phyloP scores from a whole-genome alignment of 176 grass and related monocot species.

The Triticum aestivum region DNA sequence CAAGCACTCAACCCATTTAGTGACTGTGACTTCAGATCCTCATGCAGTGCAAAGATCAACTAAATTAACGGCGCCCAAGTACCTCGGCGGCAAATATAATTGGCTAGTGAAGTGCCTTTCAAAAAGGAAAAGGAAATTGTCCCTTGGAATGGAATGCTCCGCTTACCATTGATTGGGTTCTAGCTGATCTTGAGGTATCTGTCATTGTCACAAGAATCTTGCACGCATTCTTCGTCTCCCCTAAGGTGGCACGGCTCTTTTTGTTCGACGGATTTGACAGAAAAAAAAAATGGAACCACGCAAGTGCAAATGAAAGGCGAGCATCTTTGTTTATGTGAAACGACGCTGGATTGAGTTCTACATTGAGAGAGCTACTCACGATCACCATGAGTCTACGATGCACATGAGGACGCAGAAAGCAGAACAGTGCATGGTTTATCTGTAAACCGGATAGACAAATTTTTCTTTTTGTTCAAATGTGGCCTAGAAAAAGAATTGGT shows the following conservation, averaged over 20 bases:
- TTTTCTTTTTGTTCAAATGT: too few species aligned
- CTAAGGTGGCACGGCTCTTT: neutral
- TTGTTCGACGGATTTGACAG: neutral
- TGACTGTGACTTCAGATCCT: neutral
- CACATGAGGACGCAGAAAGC: too few species aligned
- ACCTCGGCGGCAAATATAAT: neutral
- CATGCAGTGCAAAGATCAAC: neutral
- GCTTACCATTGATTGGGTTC: constrained; percentile 14
- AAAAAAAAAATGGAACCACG: neutral
- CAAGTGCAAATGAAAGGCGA: neutral
- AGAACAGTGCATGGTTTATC: too few species aligned
- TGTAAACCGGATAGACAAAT: too few species aligned
- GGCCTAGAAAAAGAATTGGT: too few species aligned
- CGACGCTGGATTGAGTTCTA: too few species aligned
- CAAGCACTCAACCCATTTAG: neutral
- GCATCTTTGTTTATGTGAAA: neutral
- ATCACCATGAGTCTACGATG: too few species aligned
- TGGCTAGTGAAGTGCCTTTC: neutral
- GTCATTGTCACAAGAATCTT: neutral
- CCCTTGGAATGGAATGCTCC: constrained; percentile 12
- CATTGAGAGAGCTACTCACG: too few species aligned
- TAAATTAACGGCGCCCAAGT: neutral
- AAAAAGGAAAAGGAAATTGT: neutral
- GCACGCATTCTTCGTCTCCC: constrained; percentile 13
- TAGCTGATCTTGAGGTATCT: constrained; percentile 12